Evolutionary conservation across 2,329 filamentous ascomycete genomes (phyloP).

Genomic region (Reticulascus tulasneorum): DNA sequence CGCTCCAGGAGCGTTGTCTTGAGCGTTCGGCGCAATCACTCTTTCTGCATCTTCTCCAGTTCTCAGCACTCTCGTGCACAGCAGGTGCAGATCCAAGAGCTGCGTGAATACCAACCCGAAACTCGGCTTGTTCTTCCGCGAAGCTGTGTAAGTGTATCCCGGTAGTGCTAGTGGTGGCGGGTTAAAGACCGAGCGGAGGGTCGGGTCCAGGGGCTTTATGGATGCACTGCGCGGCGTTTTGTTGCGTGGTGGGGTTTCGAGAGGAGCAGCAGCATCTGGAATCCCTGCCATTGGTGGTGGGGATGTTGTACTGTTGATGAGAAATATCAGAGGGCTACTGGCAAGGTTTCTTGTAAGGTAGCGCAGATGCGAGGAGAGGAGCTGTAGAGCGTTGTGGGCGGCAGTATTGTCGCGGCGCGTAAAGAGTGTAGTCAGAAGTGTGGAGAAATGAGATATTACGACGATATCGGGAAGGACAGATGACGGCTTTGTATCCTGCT

Average conservation of each 20-base stretch:
- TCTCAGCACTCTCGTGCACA: slow-evolving; percentile 43
- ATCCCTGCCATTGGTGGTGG: slow-evolving; percentile 1
- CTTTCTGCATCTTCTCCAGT: slow-evolving; percentile 34
- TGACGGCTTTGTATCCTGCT: not conserved
- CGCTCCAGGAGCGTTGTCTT: slow-evolving; percentile 2
- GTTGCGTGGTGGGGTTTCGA: slow-evolving; percentile 3
- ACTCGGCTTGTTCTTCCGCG: slow-evolving; percentile 39
- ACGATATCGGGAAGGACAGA: slow-evolving; percentile 39
- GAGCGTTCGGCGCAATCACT: slow-evolving; percentile 16
- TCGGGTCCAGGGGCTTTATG: slow-evolving; percentile 31
- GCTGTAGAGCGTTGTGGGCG: slow-evolving; percentile 45
- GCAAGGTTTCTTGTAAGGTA: slow-evolving; percentile 36
- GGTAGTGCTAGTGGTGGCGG: slow-evolving; percentile 21
- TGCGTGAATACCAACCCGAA: slow-evolving; percentile 54
- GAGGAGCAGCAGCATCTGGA: slow-evolving; percentile 3
- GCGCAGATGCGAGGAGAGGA: slow-evolving; percentile 44
- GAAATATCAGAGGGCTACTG: slow-evolving; percentile 44
- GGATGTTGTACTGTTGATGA: slow-evolving; percentile 49
- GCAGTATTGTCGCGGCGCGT: slow-evolving; percentile 38
- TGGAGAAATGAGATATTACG: slow-evolving; percentile 51
- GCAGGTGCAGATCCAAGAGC: slow-evolving; percentile 51
- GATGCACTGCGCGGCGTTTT: not conserved
- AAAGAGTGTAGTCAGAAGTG: slow-evolving; percentile 50
- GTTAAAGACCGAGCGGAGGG: slow-evolving; percentile 48
- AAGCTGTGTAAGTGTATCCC: slow-evolving; percentile 15